Conservation (phyloP, 2,329 filamentous ascomycete species). For the Alternaria angustiovoidea region DNA sequence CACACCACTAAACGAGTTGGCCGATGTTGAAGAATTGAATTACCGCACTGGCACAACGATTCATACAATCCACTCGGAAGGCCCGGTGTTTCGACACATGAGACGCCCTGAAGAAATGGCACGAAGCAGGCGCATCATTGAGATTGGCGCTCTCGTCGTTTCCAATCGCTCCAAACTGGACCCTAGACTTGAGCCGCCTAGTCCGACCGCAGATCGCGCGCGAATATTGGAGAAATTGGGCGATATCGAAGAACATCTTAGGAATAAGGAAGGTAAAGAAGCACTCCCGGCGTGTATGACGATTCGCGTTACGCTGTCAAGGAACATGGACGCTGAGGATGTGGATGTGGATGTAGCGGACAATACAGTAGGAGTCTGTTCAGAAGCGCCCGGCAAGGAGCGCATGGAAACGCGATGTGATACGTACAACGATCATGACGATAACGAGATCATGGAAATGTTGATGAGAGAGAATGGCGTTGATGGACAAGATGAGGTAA, state of each 20-base stretch:
- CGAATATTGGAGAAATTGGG: slow-evolving; percentile 24
- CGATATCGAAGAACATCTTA: slow-evolving; percentile 29
- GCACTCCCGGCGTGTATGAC: slow-evolving; percentile 28
- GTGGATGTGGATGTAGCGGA: background rate
- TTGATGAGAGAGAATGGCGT: slow-evolving; percentile 19
- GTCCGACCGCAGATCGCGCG: background rate
- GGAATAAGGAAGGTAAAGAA: slow-evolving; percentile 14
- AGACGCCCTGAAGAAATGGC: slow-evolving; percentile 20
- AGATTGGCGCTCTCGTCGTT: slow-evolving; percentile 43
- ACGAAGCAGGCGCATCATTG: slow-evolving; percentile 36
- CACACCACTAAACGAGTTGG: slow-evolving; percentile 18
- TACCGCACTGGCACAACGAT: background rate
- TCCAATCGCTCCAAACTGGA: slow-evolving; percentile 14
- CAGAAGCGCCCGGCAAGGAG: slow-evolving; percentile 12
- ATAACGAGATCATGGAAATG: slow-evolving; percentile 17
- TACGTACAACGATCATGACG: slow-evolving; percentile 9
- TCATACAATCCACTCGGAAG: background rate
- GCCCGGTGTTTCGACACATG: slow-evolving; percentile 30
- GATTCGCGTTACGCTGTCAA: slow-evolving; percentile 21
- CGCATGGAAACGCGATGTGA: background rate
- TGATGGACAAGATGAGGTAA: background rate
- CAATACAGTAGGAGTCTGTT: background rate
- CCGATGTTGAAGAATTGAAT: background rate
- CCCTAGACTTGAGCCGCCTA: slow-evolving; percentile 1
- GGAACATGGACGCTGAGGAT: background rate